These are phyloP conservation scores for Leccinum subgranulosum DNA, from an alignment of 768 basidiomycete genomes.

Conservation along the genomic window DNA sequence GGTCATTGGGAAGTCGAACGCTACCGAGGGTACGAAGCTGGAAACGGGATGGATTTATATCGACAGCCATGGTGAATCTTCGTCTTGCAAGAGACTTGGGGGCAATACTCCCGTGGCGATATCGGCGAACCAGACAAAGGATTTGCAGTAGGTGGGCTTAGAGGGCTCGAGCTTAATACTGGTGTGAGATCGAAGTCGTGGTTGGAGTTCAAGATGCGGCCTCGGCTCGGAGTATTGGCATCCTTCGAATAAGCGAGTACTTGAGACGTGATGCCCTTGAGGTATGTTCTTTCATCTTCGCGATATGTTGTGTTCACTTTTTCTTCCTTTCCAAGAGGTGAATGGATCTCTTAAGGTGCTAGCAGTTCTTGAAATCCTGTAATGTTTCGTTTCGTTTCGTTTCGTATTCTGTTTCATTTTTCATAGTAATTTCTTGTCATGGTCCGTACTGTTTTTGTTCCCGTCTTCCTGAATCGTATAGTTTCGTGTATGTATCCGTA, in stretches of 20 bases:
- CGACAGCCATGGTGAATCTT: not conserved
- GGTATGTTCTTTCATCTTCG: not conserved
- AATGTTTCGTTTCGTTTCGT: not conserved
- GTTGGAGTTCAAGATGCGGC: not conserved
- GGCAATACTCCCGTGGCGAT: not conserved
- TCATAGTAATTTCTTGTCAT: not conserved
- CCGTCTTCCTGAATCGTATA: not conserved
- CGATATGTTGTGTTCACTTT: not conserved
- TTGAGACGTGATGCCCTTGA: not conserved
- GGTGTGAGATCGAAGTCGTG: not conserved
- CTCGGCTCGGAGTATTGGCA: not conserved
- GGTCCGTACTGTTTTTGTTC: too few species aligned
- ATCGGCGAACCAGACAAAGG: not conserved
- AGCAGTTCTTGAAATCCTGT: not conserved
- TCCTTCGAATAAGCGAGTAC: not conserved
- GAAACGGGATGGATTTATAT: not conserved
- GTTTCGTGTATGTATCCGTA: not conserved
- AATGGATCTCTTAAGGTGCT: not conserved
- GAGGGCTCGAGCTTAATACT: not conserved
- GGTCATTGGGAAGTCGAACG: not conserved
- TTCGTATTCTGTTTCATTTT: not conserved
- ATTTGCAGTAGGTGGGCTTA: not conserved
- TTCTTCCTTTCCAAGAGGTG: not conserved
- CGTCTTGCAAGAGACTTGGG: not conserved
- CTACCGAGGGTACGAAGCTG: not conserved